These are phyloP conservation scores for Rugosomyces carneus DNA, from an alignment of 1,284 basidiomycete species.

Conservation along the genomic window DNA sequence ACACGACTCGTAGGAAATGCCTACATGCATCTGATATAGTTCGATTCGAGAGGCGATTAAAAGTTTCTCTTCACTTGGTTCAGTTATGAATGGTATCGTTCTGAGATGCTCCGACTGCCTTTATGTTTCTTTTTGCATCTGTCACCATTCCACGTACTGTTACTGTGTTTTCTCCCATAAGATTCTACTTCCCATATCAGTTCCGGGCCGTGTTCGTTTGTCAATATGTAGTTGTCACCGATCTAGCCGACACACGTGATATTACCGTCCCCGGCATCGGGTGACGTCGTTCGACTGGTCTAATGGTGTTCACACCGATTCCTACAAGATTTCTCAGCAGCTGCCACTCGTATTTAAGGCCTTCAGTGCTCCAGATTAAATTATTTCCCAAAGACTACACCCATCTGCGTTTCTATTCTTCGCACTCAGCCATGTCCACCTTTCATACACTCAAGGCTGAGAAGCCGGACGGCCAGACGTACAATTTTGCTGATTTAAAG, in stretches of 20 bases:
- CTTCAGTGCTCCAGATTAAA: neutral
- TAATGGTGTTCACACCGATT: slow-evolving; percentile 19
- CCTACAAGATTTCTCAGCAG: slow-evolving; percentile 27
- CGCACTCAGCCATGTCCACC: slow-evolving; percentile 24
- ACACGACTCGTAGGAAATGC: too few species aligned
- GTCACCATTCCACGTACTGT: too few species aligned
- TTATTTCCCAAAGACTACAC: slow-evolving; percentile 6
- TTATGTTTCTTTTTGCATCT: too few species aligned
- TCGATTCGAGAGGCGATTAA: too few species aligned
- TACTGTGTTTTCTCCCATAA: too few species aligned
- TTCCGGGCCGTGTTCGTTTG: too few species aligned
- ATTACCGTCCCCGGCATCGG: neutral
- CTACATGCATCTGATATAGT: too few species aligned
- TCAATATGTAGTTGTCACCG: neutral
- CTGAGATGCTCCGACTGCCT: too few species aligned
- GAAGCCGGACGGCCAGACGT: slow-evolving; percentile 45
- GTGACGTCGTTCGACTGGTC: neutral
- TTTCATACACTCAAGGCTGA: slow-evolving; percentile 66
- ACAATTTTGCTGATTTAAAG: slow-evolving; percentile 60
- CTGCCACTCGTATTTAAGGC: slow-evolving; percentile 13
- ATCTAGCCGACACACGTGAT: neutral
- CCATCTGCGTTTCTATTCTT: slow-evolving; percentile 15
- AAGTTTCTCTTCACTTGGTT: too few species aligned
- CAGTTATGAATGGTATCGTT: too few species aligned
- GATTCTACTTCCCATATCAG: too few species aligned